phyloP scores from a whole-genome alignment of 208 protist species.

The Herpetomonas samuelpessoai region DNA sequence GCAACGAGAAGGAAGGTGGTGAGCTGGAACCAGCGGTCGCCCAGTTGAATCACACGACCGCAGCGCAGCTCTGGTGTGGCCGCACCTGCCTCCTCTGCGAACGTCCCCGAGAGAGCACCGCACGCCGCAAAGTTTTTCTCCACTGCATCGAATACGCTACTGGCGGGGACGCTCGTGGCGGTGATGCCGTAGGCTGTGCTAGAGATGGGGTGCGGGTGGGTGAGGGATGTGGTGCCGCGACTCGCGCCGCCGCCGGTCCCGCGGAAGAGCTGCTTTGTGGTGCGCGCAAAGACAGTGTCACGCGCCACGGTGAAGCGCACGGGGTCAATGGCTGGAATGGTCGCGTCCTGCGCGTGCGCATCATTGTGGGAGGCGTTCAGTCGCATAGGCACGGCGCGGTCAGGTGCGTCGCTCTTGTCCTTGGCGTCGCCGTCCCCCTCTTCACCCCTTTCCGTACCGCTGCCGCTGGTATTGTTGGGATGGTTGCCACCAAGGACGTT shows the following conservation, averaged over 20 bases:
- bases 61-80: constrained; percentile 39
- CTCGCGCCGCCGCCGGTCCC: constrained; percentile 18
- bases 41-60: constrained; percentile 36
- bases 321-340: constrained; percentile 16
- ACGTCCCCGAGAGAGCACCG: constrained; percentile 12
- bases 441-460: too few relatives aligned
- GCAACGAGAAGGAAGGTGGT: constrained; percentile 54
- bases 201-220: constrained; percentile 44
- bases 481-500: too few relatives aligned
- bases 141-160: constrained; percentile 35
- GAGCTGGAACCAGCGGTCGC: constrained; percentile 33
- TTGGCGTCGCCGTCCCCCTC: too few relatives aligned
- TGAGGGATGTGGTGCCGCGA: constrained; percentile 34
- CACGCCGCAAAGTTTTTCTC: constrained; percentile 40
- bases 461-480: constrained; percentile 1
- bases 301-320: constrained; percentile 42
- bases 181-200: constrained; percentile 52
- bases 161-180: constrained; percentile 34
- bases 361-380: too few relatives aligned
- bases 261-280: constrained; percentile 75
- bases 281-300: constrained; percentile 42
- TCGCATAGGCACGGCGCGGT: too few relatives aligned
- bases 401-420: too few relatives aligned
- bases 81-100: constrained; percentile 3
- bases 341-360: not conserved